Conservation (phyloP, 1,139 yeast species). For the Diutina rugosa region DNA sequence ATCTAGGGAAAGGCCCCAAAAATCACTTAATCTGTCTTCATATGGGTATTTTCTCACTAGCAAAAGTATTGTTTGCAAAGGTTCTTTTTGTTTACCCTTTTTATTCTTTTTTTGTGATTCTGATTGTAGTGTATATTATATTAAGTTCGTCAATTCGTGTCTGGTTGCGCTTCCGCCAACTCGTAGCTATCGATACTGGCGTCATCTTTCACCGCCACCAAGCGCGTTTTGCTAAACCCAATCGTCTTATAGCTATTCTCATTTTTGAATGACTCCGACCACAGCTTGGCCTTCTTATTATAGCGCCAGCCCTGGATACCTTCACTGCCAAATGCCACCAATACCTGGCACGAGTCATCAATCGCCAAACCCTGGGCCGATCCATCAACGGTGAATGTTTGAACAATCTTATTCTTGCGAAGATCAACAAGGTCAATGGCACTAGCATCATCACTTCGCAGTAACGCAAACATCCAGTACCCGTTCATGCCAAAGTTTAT, state of each 20-base stretch:
- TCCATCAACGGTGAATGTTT: constrained; percentile 8
- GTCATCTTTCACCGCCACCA: background rate
- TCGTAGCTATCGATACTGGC: background rate
- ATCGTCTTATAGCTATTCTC: background rate
- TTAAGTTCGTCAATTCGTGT: background rate
- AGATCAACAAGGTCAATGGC: constrained; percentile 43
- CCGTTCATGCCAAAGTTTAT: constrained; percentile 56
- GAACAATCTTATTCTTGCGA: constrained; percentile 28
- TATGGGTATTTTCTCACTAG: too few relatives aligned
- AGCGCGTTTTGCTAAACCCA: background rate
- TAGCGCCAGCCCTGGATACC: background rate
- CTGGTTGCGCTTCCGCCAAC: background rate
- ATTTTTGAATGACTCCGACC: background rate
- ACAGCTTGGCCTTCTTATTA: background rate
- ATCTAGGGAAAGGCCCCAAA: too few relatives aligned
- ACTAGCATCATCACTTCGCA: constrained; percentile 7
- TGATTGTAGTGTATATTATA: background rate
- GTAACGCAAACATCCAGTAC: constrained; percentile 38
- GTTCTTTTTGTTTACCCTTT: too few relatives aligned
- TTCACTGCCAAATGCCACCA: background rate
- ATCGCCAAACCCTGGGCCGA: background rate
- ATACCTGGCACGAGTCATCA: background rate
- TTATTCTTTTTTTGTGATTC: too few relatives aligned
- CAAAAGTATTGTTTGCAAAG: too few relatives aligned
- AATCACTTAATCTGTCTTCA: too few relatives aligned